Evolutionary conservation across 768 basidiomycete species (phyloP).

Genomic region (Pulveroboletus ravenelii): DNA sequence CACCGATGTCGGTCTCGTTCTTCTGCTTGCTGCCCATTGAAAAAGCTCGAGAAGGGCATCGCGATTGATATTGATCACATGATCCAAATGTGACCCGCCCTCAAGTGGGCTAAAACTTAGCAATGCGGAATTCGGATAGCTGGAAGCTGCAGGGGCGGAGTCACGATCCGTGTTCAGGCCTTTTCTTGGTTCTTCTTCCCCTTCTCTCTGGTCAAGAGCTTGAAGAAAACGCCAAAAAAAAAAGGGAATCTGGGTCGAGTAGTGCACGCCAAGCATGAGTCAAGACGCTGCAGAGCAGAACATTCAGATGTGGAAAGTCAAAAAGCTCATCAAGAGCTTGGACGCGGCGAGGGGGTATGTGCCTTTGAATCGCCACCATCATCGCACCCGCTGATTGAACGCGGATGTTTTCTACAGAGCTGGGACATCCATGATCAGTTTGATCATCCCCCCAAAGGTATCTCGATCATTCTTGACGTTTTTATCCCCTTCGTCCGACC

Average conservation of each 20-base stretch:
- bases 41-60: background rate
- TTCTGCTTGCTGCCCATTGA: constrained; percentile 24
- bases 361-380: background rate
- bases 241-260: constrained; percentile 6
- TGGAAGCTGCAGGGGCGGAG: background rate
- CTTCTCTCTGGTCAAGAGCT: constrained; percentile 12
- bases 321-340: constrained; percentile 98
- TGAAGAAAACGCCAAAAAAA: constrained; percentile 9
- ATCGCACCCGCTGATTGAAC: constrained; percentile 20
- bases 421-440: constrained; percentile 98
- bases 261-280: constrained; percentile 57
- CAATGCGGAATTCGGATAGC: constrained; percentile 13
- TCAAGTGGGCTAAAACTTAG: constrained; percentile 10
- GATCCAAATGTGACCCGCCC: constrained; percentile 14
- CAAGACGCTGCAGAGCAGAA: constrained; percentile 89
- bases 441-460: constrained; percentile 94
- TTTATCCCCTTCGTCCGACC: background rate
- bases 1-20: constrained; percentile 6
- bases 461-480: constrained; percentile 17
- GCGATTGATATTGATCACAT: constrained; percentile 8
- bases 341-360: constrained; percentile 63
- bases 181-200: background rate
- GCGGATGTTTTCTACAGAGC: constrained; percentile 45
- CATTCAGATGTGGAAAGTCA: constrained; percentile 98
- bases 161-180: constrained; percentile 1